Percentiles rank a stretch among this genome's conserved stretches.
phyloP scores from a whole-genome alignment of 2,329 filamentous ascomycete genomes.

The Fusarium sp. region DNA sequence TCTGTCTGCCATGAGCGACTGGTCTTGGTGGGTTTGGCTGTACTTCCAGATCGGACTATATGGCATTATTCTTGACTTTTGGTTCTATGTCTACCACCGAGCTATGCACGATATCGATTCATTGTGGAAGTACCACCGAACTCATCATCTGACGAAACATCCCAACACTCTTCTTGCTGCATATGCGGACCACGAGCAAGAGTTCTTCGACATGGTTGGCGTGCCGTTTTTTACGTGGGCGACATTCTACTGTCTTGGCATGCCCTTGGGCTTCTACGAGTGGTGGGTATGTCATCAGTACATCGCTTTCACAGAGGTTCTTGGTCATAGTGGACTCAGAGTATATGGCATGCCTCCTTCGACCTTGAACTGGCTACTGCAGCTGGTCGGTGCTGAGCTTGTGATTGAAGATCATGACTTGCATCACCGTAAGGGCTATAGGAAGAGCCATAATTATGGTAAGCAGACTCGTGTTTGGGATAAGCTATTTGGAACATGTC shows the following conservation, averaged over 20 bases:
- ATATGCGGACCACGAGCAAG: constrained; percentile 31
- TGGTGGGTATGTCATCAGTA: constrained; percentile 37
- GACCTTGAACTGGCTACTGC: constrained; percentile 2
- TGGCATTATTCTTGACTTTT: constrained; percentile 30
- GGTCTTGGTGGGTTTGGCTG: constrained; percentile 21
- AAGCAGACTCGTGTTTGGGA: constrained; percentile 32
- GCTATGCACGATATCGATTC: constrained; percentile 32
- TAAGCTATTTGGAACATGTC: constrained; percentile 23
- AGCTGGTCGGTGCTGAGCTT: neutral
- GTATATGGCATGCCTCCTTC: constrained; percentile 24
- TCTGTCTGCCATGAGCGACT: neutral
- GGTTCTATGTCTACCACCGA: constrained; percentile 32
- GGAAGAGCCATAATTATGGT: constrained; percentile 33
- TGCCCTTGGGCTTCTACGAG: constrained; percentile 25
- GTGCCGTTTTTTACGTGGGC: constrained; percentile 23
- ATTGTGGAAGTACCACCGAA: constrained; percentile 32
- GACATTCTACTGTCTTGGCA: constrained; percentile 15
- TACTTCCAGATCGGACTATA: constrained; percentile 28
- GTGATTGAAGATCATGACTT: constrained; percentile 32
- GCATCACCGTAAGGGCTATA: constrained; percentile 29
- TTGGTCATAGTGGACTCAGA: constrained; percentile 25
- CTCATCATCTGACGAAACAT: constrained; percentile 30
- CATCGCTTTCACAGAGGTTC: constrained; percentile 29
- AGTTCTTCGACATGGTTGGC: constrained; percentile 35
- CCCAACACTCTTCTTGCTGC: constrained; percentile 26